These are phyloP conservation scores for Malus fusca DNA, from an alignment of 306 rosid species.

Conservation along the genomic window DNA sequence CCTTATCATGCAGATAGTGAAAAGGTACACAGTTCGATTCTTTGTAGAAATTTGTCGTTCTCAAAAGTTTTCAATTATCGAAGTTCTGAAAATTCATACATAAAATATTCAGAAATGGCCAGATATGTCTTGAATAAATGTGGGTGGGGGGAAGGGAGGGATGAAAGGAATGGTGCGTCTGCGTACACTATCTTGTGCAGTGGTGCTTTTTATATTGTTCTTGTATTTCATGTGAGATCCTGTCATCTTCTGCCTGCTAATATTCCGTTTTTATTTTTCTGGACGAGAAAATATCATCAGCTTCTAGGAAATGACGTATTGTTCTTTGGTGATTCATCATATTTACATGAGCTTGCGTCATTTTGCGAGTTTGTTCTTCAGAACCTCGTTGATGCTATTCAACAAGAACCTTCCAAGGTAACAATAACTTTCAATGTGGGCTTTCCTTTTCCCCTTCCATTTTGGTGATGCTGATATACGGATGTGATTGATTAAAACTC, in stretches of 20 bases:
- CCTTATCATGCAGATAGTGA: slow-evolving; percentile 58
- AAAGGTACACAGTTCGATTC: slow-evolving; percentile 35
- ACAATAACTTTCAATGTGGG: background rate
- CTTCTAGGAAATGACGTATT: slow-evolving; percentile 51
- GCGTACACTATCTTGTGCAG: too few relatives aligned
- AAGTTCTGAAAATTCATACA: background rate
- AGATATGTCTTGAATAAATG: background rate
- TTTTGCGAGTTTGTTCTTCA: slow-evolving; percentile 54
- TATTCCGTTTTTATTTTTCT: background rate
- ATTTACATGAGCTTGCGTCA: slow-evolving; percentile 60
- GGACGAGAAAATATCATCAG: slow-evolving; percentile 21
- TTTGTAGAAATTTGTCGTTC: background rate
- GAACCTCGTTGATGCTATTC: slow-evolving; percentile 50
- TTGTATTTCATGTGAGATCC: background rate
- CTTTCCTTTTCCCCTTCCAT: slow-evolving; percentile 5
- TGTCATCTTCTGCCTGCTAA: slow-evolving; percentile 8
- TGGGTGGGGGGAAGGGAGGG: background rate
- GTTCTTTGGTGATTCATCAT: slow-evolving; percentile 57
- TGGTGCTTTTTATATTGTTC: background rate
- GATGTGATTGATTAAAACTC: slow-evolving; percentile 25
- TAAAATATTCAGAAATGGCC: background rate
- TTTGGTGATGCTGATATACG: slow-evolving; percentile 21
- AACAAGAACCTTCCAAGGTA: slow-evolving; percentile 75
- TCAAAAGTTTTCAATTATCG: background rate
- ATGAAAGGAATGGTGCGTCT: too few relatives aligned